These are phyloP conservation scores for Tetrastigma voinierianum DNA, from an alignment of 164 flowering plant species.

Conservation along the genomic window DNA sequence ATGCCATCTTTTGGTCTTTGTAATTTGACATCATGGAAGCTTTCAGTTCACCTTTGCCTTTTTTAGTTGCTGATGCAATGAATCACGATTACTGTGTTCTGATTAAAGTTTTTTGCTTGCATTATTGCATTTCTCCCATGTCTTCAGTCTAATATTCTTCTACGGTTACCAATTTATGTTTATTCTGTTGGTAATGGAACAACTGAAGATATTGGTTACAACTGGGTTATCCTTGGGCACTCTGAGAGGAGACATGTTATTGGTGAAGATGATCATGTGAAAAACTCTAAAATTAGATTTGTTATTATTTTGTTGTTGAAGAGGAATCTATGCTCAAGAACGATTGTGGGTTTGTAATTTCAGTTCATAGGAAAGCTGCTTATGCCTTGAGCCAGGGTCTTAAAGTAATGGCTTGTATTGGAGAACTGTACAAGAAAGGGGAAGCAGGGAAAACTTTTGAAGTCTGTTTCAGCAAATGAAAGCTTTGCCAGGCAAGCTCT, in stretches of 20 bases:
- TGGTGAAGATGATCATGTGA: constrained; percentile 91
- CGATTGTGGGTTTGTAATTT: constrained; percentile 4
- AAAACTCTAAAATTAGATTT: background rate
- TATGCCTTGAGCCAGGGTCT: constrained; percentile 83
- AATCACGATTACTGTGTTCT: too few relatives aligned
- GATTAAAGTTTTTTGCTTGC: background rate
- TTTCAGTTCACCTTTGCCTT: too few relatives aligned
- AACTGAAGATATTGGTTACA: constrained; percentile 86
- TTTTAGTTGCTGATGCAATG: too few relatives aligned
- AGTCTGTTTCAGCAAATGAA: constrained; percentile 87
- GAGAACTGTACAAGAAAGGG: constrained; percentile 81
- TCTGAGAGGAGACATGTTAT: constrained; percentile 92
- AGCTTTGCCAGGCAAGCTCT: constrained; percentile 73
- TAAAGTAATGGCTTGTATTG: constrained; percentile 95
- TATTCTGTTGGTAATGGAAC: constrained; percentile 57
- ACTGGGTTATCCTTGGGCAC: constrained; percentile 98
- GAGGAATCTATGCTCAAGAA: constrained; percentile 1
- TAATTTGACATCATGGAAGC: too few relatives aligned
- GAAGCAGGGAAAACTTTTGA: constrained; percentile 98
- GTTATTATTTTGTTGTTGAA: background rate
- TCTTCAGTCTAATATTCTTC: constrained; percentile 1
- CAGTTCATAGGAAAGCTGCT: constrained; percentile 98
- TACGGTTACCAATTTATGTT: background rate
- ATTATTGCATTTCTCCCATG: background rate
- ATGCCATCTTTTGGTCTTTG: too few relatives aligned